Evolutionary conservation across 768 basidiomycete species (phyloP).

Genomic region (Agaricus sinodeliciosus): DNA sequence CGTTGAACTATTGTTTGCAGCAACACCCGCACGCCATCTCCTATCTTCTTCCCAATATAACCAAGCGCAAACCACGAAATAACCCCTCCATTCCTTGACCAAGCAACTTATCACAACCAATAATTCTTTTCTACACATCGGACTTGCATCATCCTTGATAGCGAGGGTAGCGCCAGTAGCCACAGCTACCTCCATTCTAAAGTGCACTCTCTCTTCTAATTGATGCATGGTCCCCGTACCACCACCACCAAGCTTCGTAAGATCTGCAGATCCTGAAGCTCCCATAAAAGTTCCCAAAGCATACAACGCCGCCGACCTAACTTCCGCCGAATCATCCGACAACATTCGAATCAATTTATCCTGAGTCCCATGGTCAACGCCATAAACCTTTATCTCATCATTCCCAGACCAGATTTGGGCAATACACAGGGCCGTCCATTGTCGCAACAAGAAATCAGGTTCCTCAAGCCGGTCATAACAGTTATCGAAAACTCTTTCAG

Average conservation of each 20-base stretch:
- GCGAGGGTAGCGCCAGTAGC: slow-evolving; percentile 85
- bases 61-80: slow-evolving; percentile 96
- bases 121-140: slow-evolving; percentile 94
- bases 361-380: slow-evolving; percentile 73
- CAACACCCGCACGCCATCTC: slow-evolving; percentile 43
- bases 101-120: slow-evolving; percentile 87
- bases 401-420: slow-evolving; percentile 92
- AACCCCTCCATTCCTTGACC: slow-evolving; percentile 94
- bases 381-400: slow-evolving; percentile 84
- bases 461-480: slow-evolving; percentile 84
- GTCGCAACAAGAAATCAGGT: slow-evolving; percentile 86
- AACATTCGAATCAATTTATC: slow-evolving; percentile 76
- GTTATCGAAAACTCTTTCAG: slow-evolving; percentile 77
- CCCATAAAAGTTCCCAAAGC: slow-evolving; percentile 93
- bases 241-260: slow-evolving; percentile 66
- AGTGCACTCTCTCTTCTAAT: slow-evolving; percentile 71
- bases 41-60: slow-evolving; percentile 91
- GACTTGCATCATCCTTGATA: slow-evolving; percentile 90
- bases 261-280: slow-evolving; percentile 71
- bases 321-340: slow-evolving; percentile 86
- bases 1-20: slow-evolving; percentile 21
- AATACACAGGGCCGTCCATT: slow-evolving; percentile 92
- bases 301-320: slow-evolving; percentile 85
- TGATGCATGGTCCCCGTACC: slow-evolving; percentile 80
- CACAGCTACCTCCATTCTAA: slow-evolving; percentile 87